phyloP scores from a whole-genome alignment of 164 flowering plant genomes.

The Litsea cubeba region DNA sequence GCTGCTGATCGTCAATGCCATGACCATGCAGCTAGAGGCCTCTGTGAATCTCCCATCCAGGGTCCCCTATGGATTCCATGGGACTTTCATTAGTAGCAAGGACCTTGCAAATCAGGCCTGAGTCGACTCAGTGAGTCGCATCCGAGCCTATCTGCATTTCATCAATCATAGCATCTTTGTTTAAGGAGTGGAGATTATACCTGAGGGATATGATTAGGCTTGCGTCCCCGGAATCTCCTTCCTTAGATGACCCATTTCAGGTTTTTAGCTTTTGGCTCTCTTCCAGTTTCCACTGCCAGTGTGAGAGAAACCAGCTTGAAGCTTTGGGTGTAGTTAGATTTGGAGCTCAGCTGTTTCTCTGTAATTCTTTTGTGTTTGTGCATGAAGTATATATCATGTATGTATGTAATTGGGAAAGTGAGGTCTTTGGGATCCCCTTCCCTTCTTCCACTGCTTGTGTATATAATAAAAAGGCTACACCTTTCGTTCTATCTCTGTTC shows the following conservation, averaged over 20 bases:
- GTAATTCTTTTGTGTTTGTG: slow-evolving; percentile 1
- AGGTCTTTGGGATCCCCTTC: not conserved
- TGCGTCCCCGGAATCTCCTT: slow-evolving; percentile 32
- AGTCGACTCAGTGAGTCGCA: not conserved
- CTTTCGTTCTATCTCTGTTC: not conserved
- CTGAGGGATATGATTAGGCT: slow-evolving; percentile 31
- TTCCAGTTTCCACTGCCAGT: not conserved
- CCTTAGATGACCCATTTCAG: not conserved
- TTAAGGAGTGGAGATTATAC: slow-evolving; percentile 13
- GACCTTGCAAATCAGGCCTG: slow-evolving; percentile 47
- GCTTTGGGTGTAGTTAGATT: slow-evolving; percentile 25
- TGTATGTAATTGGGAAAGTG: slow-evolving; percentile 2
- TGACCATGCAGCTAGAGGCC: slow-evolving; percentile 26
- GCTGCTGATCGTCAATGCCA: slow-evolving; percentile 30
- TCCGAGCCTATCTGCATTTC: not conserved
- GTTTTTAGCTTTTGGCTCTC: not conserved
- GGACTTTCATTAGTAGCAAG: slow-evolving; percentile 47
- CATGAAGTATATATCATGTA: not conserved
- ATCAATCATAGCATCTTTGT: not conserved
- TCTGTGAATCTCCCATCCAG: slow-evolving; percentile 34
- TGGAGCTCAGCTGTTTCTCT: slow-evolving; percentile 31
- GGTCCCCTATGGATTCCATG: slow-evolving; percentile 54
- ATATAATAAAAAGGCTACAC: not conserved
- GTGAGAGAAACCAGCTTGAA: slow-evolving; percentile 20
- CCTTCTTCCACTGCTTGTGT: not conserved